phyloP scores from a whole-genome alignment of 2,329 filamentous ascomycete species.

The Pyrenochaeta sp. region DNA sequence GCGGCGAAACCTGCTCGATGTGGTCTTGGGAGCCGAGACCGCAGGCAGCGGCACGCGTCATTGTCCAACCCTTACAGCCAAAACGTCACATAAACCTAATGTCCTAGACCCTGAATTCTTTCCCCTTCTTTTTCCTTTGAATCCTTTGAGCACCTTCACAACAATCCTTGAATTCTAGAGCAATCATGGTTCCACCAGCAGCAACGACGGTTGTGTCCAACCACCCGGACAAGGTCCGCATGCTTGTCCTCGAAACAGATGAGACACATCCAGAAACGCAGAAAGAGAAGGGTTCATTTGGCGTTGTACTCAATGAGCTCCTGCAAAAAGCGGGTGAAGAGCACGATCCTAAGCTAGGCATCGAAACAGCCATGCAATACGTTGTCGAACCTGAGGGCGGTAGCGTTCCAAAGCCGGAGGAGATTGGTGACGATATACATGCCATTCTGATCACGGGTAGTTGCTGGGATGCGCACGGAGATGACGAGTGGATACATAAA shows the following conservation, averaged over 20 bases:
- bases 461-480: conserved; percentile 58
- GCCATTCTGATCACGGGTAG: conserved; percentile 59
- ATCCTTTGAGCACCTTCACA: background rate
- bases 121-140: too few relatives aligned
- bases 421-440: conserved; percentile 56
- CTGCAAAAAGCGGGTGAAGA: conserved; percentile 61
- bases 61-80: conserved; percentile 8
- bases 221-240: conserved; percentile 49
- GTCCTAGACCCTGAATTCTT: background rate
- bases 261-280: conserved; percentile 62
- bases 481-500: conserved; percentile 55
- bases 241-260: conserved; percentile 68
- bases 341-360: conserved; percentile 63
- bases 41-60: conserved; percentile 20
- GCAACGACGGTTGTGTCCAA: conserved; percentile 31
- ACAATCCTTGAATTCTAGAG: background rate
- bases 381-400: conserved; percentile 56
- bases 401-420: conserved; percentile 56
- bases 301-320: conserved; percentile 61
- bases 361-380: conserved; percentile 65
- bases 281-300: conserved; percentile 61
- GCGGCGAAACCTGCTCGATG: background rate
- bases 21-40: conserved; percentile 12
- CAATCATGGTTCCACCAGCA: conserved; percentile 33
- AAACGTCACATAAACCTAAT: conserved; percentile 9